Evolutionary conservation across 2,329 filamentous ascomycete genomes (phyloP).

Genomic region (Scedosporium boydii): DNA sequence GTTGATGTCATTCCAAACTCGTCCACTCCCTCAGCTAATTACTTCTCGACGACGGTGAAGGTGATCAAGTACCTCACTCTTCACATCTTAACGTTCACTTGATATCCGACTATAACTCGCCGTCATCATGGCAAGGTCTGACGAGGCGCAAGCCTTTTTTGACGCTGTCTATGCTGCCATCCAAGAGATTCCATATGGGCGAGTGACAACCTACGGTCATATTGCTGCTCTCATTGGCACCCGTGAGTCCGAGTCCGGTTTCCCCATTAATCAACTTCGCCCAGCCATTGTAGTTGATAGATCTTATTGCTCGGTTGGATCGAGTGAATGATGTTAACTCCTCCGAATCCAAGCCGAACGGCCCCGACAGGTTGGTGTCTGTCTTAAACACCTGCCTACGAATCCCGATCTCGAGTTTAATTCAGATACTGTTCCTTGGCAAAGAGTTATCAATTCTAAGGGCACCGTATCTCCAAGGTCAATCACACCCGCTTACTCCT

Average conservation of each 20-base stretch:
- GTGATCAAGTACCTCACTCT: too few relatives aligned
- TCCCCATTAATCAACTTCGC: neutral
- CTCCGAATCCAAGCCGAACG: conserved; percentile 45
- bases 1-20: too few relatives aligned
- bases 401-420: conserved; percentile 51
- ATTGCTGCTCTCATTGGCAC: conserved; percentile 65
- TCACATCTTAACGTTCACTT: too few relatives aligned
- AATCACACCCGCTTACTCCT: neutral
- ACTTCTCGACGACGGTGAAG: too few relatives aligned
- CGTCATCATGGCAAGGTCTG: conserved; percentile 53
- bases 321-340: neutral
- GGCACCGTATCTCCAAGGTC: conserved; percentile 80
- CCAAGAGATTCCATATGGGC: conserved; percentile 74
- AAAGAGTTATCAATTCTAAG: conserved; percentile 82
- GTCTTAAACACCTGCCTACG: conserved; percentile 72
- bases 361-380: conserved; percentile 79
- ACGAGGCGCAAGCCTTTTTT: conserved; percentile 68
- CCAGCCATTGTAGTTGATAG: neutral
- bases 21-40: too few relatives aligned
- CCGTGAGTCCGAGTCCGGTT: conserved; percentile 38
- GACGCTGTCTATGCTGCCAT: conserved; percentile 72
- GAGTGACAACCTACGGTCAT: conserved; percentile 81
- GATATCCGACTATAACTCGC: neutral
- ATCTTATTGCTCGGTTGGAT: neutral
- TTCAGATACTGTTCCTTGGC: conserved; percentile 79